These are phyloP conservation scores for Adansonia rubrostipa DNA, from an alignment of 441 rosid genomes.

Conservation along the genomic window DNA sequence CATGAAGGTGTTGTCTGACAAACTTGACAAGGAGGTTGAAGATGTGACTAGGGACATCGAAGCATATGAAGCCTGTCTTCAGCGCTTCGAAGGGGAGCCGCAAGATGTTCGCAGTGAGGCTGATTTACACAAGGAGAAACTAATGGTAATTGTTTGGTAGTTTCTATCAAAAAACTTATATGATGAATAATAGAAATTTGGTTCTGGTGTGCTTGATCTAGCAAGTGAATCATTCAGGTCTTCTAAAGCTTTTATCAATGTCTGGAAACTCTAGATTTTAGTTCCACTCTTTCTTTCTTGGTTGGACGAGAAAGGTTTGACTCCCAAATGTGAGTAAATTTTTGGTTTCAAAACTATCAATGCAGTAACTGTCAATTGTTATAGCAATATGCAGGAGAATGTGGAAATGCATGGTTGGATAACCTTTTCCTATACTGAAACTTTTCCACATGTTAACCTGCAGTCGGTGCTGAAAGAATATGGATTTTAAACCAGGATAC, in stretches of 20 bases:
- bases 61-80: conserved; percentile 87
- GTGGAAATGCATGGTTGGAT: background rate
- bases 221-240: background rate
- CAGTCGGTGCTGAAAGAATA: background rate
- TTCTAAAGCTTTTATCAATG: background rate
- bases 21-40: conserved; percentile 93
- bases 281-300: conserved; percentile 10
- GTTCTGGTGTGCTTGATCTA: conserved; percentile 14
- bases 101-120: conserved; percentile 82
- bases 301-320: background rate
- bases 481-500: background rate
- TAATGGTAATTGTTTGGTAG: conserved; percentile 50
- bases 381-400: background rate
- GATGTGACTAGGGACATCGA: conserved; percentile 85
- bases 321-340: background rate
- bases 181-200: background rate
- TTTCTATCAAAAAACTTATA: background rate
- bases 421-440: background rate
- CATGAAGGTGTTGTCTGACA: conserved; percentile 91
- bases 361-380: background rate
- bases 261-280: background rate
- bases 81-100: conserved; percentile 70
- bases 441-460: background rate
- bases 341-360: background rate
- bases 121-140: conserved; percentile 84